Evolutionary conservation across 192 early-diverging fungal genomes (phyloP).

Genomic region (Coemansia sp.): DNA sequence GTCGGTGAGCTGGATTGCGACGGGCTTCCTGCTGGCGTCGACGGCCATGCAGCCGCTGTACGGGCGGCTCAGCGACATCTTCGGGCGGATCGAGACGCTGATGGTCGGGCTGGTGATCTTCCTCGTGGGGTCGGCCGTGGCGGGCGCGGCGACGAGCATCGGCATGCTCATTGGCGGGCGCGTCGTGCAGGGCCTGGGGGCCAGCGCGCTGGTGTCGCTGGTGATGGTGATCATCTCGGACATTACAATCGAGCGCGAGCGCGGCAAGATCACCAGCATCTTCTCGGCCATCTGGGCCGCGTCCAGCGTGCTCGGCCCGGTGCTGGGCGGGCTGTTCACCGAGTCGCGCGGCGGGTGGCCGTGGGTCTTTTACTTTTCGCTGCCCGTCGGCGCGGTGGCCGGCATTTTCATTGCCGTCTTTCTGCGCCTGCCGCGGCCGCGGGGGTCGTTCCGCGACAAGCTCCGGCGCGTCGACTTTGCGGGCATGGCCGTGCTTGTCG

Average conservation of each 20-base stretch:
- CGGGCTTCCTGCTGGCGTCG: conserved; percentile 63
- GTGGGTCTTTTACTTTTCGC: conserved; percentile 63
- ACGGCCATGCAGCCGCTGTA: conserved; percentile 78
- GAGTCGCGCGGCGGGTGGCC: conserved; percentile 45
- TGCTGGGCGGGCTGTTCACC: conserved; percentile 61
- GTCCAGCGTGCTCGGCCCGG: conserved; percentile 60
- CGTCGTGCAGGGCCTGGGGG: conserved; percentile 66
- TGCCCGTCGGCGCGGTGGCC: conserved; percentile 48
- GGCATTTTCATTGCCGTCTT: conserved; percentile 40
- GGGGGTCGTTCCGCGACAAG: conserved; percentile 49
- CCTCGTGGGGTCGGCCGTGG: conserved; percentile 53
- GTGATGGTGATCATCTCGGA: conserved; percentile 68
- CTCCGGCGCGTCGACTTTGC: conserved; percentile 64
- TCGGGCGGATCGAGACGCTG: conserved; percentile 66
- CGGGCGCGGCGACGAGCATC: conserved; percentile 60
- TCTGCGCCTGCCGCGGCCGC: conserved; percentile 42
- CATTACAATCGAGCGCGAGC: conserved; percentile 60
- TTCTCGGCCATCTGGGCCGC: conserved; percentile 60
- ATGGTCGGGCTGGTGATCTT: conserved; percentile 57
- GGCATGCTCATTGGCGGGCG: conserved; percentile 66
- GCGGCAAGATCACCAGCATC: conserved; percentile 61
- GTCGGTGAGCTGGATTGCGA: conserved; percentile 74
- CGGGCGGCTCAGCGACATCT: conserved; percentile 79
- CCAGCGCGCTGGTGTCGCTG: conserved; percentile 61
- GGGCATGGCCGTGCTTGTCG: conserved; percentile 59